Evolutionary conservation across 495 filamentous ascomycete genomes (phyloP), one percentile per base, ranked within the genome.

Genomic region (Xanthoparmelia taractica): DNA sequence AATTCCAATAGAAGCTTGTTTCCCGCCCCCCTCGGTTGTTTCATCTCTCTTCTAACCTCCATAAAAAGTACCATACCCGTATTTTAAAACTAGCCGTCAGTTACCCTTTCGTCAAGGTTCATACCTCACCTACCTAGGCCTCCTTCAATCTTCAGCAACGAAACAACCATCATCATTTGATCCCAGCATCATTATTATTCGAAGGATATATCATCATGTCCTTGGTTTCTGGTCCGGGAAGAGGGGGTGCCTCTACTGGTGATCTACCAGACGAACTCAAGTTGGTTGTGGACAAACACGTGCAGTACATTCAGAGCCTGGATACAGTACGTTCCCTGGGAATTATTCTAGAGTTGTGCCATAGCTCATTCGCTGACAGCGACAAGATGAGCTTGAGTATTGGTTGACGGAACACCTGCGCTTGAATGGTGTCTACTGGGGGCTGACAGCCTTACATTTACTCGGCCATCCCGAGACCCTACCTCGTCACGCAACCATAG

Each of bases 321-420:
- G 92, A 98, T 73, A 91, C 85, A 58, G 88, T 90, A 76, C 74
- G 82, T 80, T 67, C 38, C 66, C 61, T 23, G 58, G 66, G 56
- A 60, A 57, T 68, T 33, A 65, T 59, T 45, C 25, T 45, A 59
- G 2, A 64, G 33, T 1, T 2, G 57, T 69, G 69, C 60, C 71
- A 66, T 56, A 47, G 60, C 64, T 64, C 67, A 67, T 63, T 34
- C 47, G 41, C 60, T 70, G 67, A 72, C 77, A 90, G 86, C 82
- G 88, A 66, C 90, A 87, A 76, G 92, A 97, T 76, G 91, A 96
- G 72, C 84, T 96, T 63, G 92, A 97, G 72, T 97, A 97, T 76
- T 96, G 92, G 86, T 81, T 97, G 67, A 97, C 95, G 8, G 92
- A 97, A 74, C 94, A 98, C 70, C 84, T 98, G 59, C 90, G 94